Evolutionary conservation across 306 rosid species (phyloP).

Genomic region (Pyrus bretschneideri): DNA sequence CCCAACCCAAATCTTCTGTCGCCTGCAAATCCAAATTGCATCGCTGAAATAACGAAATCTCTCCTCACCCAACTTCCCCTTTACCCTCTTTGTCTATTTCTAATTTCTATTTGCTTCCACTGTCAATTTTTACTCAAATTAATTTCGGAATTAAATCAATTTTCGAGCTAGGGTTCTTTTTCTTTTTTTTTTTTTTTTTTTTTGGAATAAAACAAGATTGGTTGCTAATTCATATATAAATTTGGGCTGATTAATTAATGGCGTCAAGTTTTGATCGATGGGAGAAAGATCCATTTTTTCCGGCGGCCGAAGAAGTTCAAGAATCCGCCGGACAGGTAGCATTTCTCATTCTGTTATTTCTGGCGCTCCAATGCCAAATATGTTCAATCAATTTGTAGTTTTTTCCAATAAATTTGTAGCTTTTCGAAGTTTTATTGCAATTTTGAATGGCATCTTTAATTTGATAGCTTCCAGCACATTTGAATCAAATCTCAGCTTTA

Average conservation of each 20-base stretch:
- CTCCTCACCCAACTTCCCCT: background rate
- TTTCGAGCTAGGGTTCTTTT: background rate
- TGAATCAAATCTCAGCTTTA: background rate
- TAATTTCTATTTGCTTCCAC: background rate
- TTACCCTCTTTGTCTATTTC: background rate
- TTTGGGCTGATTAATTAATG: conserved; percentile 27
- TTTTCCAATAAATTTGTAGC: background rate
- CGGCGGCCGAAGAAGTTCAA: conserved; percentile 95
- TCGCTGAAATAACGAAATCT: background rate
- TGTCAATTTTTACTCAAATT: background rate
- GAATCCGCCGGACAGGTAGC: conserved; percentile 94
- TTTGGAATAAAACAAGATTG: background rate
- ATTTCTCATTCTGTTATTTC: background rate
- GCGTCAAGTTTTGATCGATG: conserved; percentile 86
- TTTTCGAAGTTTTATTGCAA: background rate
- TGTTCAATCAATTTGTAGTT: background rate
- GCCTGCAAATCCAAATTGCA: background rate
- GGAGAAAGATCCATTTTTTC: conserved; percentile 96
- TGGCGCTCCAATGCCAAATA: background rate
- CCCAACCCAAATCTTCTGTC: background rate
- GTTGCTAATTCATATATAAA: background rate
- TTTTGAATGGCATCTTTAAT: background rate
- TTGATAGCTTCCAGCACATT: background rate
- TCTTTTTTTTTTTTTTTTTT: background rate
- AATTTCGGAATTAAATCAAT: background rate